Percentiles rank a stretch among this genome's conserved stretches.
Evolutionary conservation across 2,329 filamentous ascomycete genomes (phyloP).

Genomic region (Cladosporium oxysporum): DNA sequence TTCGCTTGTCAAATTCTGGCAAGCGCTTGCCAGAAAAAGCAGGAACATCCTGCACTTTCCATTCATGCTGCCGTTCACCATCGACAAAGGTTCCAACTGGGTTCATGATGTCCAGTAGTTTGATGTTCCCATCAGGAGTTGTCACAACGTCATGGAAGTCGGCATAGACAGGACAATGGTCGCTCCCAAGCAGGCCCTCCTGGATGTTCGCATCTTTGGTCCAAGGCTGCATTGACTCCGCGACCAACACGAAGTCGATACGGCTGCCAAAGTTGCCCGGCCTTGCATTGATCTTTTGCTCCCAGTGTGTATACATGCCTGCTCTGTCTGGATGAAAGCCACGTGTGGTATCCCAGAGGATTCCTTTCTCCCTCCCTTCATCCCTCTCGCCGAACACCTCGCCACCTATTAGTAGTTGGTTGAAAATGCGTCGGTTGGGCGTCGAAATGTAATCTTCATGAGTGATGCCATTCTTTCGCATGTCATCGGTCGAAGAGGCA

Average conservation of each 20-base stretch:
- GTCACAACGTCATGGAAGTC: constrained; percentile 65
- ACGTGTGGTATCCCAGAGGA: constrained; percentile 82
- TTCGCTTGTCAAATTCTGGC: constrained; percentile 81
- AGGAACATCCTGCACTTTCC: constrained; percentile 66
- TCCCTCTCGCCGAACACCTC: constrained; percentile 68
- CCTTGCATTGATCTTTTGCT: constrained; percentile 91
- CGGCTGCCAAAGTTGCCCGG: constrained; percentile 89
- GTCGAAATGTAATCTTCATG: constrained; percentile 71
- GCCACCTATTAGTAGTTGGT: constrained; percentile 78
- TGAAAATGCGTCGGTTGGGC: constrained; percentile 76
- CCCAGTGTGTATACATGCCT: constrained; percentile 98
- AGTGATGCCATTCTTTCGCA: constrained; percentile 69
- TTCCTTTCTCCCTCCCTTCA: constrained; percentile 66
- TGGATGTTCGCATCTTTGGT: constrained; percentile 83
- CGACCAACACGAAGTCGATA: constrained; percentile 92
- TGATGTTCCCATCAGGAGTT: constrained; percentile 48
- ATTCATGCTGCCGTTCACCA: constrained; percentile 67
- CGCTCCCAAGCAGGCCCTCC: constrained; percentile 88
- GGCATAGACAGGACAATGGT: constrained; percentile 93
- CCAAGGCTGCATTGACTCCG: constrained; percentile 75
- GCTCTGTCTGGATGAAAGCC: constrained; percentile 74
- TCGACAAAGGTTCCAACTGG: constrained; percentile 68
- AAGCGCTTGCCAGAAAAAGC: constrained; percentile 79
- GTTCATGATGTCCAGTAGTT: constrained; percentile 76
- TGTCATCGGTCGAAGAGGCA: constrained; percentile 69